A percentile compares a stretch with the other conserved stretches of the same genome.
phyloP scores from a whole-genome alignment of 2,329 filamentous ascomycete species.

The Colletotrichum agaves region DNA sequence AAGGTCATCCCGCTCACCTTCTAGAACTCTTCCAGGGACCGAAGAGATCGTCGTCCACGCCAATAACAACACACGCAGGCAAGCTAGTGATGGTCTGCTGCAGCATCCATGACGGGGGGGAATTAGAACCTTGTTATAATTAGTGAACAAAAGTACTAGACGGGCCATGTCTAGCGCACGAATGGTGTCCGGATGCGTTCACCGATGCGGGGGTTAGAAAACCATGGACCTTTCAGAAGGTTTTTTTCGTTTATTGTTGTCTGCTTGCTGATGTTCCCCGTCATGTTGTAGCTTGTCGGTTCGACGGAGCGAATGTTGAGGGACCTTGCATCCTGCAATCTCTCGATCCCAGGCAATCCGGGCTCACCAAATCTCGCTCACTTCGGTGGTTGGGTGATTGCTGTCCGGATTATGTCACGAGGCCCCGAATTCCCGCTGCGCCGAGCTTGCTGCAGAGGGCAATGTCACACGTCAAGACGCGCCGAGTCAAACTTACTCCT shows the following conservation, averaged over 20 bases:
- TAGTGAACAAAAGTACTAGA: background rate
- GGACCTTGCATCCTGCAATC: background rate
- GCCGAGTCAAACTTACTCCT: slow-evolving; percentile 8
- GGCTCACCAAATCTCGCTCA: background rate
- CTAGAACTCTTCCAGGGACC: slow-evolving; percentile 28
- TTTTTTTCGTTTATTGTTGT: background rate
- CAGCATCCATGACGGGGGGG: background rate
- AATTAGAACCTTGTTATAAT: background rate
- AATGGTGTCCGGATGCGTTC: background rate
- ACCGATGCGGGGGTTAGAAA: background rate
- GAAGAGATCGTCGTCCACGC: slow-evolving; percentile 7
- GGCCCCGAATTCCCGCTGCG: background rate
- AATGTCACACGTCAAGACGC: slow-evolving; percentile 22
- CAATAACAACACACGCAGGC: slow-evolving; percentile 9
- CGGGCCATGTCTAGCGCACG: slow-evolving; percentile 3
- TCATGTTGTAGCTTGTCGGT: background rate
- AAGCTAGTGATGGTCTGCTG: slow-evolving; percentile 1
- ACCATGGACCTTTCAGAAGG: slow-evolving; percentile 4
- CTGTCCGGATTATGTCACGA: background rate
- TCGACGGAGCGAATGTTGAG: background rate
- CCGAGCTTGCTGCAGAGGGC: background rate
- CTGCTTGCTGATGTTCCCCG: background rate
- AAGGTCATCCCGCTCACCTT: slow-evolving; percentile 21
- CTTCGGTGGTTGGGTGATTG: background rate
- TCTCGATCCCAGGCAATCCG: background rate